Percentiles rank a stretch among this genome's conserved stretches.
Evolutionary conservation across 148 eudicot species (phyloP).

Genomic region (Rhododendron ferrugineum): DNA sequence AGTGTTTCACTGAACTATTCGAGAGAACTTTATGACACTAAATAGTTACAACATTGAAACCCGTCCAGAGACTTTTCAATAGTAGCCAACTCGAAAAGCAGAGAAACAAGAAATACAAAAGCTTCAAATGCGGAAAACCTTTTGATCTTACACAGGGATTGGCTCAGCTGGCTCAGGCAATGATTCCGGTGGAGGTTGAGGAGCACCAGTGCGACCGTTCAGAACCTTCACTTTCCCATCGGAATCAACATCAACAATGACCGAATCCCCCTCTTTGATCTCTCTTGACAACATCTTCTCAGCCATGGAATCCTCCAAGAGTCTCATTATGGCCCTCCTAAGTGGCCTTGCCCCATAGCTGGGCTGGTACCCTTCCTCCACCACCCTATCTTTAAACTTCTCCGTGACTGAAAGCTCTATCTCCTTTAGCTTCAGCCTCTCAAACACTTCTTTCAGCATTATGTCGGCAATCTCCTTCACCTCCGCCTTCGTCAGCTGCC

Average conservation of each 20-base stretch:
- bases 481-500: conserved; percentile 39
- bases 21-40: neutral
- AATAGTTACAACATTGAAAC: conserved; percentile 9
- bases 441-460: conserved; percentile 35
- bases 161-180: conserved; percentile 15
- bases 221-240: conserved; percentile 35
- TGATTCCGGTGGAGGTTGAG: conserved; percentile 14
- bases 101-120: neutral
- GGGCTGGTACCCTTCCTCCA: conserved; percentile 38
- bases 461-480: conserved; percentile 37
- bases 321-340: conserved; percentile 40
- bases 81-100: neutral
- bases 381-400: conserved; percentile 32
- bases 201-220: conserved; percentile 23
- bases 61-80: neutral
- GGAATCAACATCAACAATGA: conserved; percentile 31
- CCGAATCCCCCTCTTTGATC: conserved; percentile 34
- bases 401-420: conserved; percentile 36
- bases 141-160: conserved; percentile 13
- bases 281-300: conserved; percentile 35
- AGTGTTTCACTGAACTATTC: neutral
- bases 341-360: conserved; percentile 48
- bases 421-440: conserved; percentile 33
- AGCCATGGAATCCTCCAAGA: conserved; percentile 41
- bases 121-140: neutral